Evolutionary conservation across 163 green algal genomes (phyloP).

Genomic region (Coccomyxa subellipsoidea): DNA sequence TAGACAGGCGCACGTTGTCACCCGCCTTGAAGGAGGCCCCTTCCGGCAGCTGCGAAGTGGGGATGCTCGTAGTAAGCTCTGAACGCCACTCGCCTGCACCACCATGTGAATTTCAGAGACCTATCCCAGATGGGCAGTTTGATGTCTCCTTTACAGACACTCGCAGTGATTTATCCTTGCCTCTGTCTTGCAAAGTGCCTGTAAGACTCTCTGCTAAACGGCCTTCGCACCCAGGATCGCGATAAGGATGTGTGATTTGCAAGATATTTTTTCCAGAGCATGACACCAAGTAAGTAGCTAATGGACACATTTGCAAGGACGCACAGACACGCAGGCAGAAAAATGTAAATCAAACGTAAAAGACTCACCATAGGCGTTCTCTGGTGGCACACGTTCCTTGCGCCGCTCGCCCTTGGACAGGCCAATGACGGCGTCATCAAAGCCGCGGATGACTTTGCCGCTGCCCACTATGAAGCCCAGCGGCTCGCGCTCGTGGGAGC

Average conservation of each 20-base stretch:
- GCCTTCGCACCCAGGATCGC: too few species aligned
- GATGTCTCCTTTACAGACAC: too few species aligned
- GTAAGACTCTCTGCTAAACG: too few species aligned
- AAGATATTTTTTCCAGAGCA: too few species aligned
- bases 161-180: too few species aligned
- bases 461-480: conserved; percentile 64
- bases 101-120: too few species aligned
- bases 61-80: conserved; percentile 42
- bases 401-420: conserved; percentile 47
- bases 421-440: conserved; percentile 57
- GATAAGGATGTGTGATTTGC: too few species aligned
- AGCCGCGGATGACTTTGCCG: conserved; percentile 62
- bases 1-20: conserved; percentile 55
- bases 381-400: conserved; percentile 38
- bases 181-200: too few species aligned
- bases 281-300: too few species aligned
- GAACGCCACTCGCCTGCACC: conserved; percentile 30
- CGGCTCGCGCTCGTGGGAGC: conserved; percentile 34
- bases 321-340: too few species aligned
- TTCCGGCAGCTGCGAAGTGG: conserved; percentile 36
- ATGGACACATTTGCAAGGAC: too few species aligned
- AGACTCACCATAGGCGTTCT: conserved; percentile 45
- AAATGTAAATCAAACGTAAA: neutral
- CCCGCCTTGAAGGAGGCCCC: conserved; percentile 41
- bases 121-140: too few species aligned